Conservation (phyloP, 169 alveolate genomes). For the Sarcocystis neurona region DNA sequence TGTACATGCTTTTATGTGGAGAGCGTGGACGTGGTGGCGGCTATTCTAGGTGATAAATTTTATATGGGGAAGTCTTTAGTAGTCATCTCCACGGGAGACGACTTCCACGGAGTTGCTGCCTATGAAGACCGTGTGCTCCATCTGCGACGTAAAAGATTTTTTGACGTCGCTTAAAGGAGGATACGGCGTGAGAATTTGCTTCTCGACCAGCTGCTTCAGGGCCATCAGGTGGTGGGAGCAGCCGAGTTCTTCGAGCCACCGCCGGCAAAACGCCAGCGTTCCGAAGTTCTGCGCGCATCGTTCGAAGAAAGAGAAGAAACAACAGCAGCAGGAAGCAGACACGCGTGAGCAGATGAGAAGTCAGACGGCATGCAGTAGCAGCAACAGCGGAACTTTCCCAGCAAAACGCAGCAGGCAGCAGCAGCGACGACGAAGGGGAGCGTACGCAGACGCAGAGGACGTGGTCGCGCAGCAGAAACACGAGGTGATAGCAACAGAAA, state of each 20-base stretch:
- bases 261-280: slow-evolving; percentile 98
- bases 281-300: slow-evolving; percentile 86
- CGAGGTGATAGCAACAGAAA: no score
- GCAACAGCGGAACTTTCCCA: no score
- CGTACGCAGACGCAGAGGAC: no score
- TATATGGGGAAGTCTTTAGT: slow-evolving; percentile 60
- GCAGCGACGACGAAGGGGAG: no score
- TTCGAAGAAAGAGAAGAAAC: not conserved
- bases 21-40: no score
- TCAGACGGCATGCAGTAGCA: no score
- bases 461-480: no score
- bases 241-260: slow-evolving; percentile 98
- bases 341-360: no score
- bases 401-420: no score
- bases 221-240: slow-evolving; percentile 92
- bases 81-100: slow-evolving; percentile 98
- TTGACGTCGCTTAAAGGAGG: slow-evolving; percentile 98
- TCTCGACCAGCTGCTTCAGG: slow-evolving; percentile 92
- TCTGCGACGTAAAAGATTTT: slow-evolving; percentile 97
- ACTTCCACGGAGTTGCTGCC: slow-evolving; percentile 98
- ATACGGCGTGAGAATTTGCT: slow-evolving; percentile 95
- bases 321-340: not conserved
- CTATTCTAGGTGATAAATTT: not conserved
- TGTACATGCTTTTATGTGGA: no score
- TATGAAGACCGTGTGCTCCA: slow-evolving; percentile 98